Evolutionary conservation across 2,329 filamentous ascomycete genomes (phyloP), one percentile per base, ranked within the genome.

Genomic region (Stemphylium lycopersici): DNA sequence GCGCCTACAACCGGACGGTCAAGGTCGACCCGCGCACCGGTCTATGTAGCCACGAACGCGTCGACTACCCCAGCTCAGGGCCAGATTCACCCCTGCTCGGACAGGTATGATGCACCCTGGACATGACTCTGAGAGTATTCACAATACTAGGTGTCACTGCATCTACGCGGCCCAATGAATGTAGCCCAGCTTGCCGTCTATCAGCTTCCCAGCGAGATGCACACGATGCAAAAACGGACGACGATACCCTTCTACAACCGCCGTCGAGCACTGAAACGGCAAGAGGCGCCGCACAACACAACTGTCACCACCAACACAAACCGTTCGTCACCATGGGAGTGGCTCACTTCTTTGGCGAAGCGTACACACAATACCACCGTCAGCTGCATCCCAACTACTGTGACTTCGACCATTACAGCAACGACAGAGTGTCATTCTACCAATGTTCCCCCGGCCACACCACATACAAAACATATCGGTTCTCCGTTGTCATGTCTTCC

Each of bases 141-240:
- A 56, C 31, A 36, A n/a, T 10, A n/a, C 18, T 55, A 91, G 88
- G 79, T 92, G 26, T 90, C 88, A 1, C 74, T 90, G 58, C 87
- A 91, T 71, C 81, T 92, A 68, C 87, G 89, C 62, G 90, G 90
- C 3, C 89, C 90, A 1, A 72, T 90, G 63, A 76, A 83, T 34
- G 70, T 93, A 29, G 85, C 85, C 68, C 82, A 90, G 62, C 80
- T 91, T 49, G 90, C 88, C 10, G 86, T 87, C 49, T 93, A 91
- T 74, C 81, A 79, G 40, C 81, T 84, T 6, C 66, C 68, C 4
- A 48, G 44, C 15, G 59, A 68, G 29, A 54, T 56, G 22, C 46
- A 58, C 32, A 52, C 56, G 12, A 48, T 66, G 46, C 44, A 38
- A 16, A 65, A 57, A 44, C 58, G 65, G 18, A 57, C 43, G 16